Conservation (phyloP, 768 basidiomycete species). For the Phaffia tasmanica region DNA sequence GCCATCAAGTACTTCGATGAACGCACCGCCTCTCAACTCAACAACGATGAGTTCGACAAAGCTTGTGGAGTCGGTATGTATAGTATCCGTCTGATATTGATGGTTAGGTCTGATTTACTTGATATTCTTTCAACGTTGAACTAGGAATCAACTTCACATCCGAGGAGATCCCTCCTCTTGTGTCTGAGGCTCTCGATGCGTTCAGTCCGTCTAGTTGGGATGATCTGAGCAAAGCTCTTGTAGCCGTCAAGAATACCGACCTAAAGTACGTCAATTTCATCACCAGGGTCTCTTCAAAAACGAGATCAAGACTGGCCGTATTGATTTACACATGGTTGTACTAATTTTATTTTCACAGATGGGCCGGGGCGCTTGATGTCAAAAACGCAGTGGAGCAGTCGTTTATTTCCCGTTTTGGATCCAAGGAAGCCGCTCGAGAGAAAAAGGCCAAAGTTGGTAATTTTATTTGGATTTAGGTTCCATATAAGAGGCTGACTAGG, state of each 20-base stretch:
- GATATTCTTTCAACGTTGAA: not conserved
- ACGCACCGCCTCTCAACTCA: slow-evolving; percentile 48
- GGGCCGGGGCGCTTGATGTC: slow-evolving; percentile 73
- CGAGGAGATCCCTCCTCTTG: slow-evolving; percentile 50
- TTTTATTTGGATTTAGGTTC: too few relatives aligned
- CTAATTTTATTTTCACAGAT: slow-evolving; percentile 53
- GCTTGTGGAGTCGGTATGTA: slow-evolving; percentile 76
- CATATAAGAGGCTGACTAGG: not conserved
- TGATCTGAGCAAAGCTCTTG: slow-evolving; percentile 38
- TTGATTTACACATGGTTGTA: slow-evolving; percentile 53
- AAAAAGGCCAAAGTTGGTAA: slow-evolving; percentile 40
- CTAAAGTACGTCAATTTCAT: slow-evolving; percentile 18
- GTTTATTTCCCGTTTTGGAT: slow-evolving; percentile 58
- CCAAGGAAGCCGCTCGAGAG: slow-evolving; percentile 54
- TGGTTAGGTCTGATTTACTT: not conserved
- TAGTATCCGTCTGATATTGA: not conserved
- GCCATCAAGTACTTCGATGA: slow-evolving; percentile 64
- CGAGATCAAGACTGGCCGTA: not conserved
- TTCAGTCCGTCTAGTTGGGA: slow-evolving; percentile 45
- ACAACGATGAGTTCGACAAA: slow-evolving; percentile 60
- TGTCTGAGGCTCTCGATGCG: slow-evolving; percentile 38
- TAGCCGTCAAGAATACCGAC: slow-evolving; percentile 28
- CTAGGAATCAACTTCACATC: slow-evolving; percentile 68
- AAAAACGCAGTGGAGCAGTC: slow-evolving; percentile 67
- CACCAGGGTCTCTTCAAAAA: not conserved